phyloP scores from a whole-genome alignment of 805 yeast genomes.

The Barnettozyma sucrosica region DNA sequence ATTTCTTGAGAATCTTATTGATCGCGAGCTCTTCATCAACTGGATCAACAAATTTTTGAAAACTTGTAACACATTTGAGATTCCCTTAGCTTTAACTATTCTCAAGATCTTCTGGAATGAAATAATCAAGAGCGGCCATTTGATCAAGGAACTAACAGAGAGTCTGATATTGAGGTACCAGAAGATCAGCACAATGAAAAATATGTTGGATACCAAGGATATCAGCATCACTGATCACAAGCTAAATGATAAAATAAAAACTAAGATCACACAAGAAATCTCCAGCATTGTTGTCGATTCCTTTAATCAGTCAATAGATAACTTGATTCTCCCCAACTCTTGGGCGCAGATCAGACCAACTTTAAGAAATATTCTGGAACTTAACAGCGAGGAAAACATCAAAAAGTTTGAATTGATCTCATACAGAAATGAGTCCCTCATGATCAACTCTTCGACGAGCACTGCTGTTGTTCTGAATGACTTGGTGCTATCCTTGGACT shows the following conservation, averaged over 20 bases:
- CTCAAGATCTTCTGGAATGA: constrained; percentile 70
- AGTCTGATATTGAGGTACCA: constrained; percentile 45
- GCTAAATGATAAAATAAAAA: constrained; percentile 29
- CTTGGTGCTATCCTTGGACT: constrained; percentile 34
- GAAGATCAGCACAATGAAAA: constrained; percentile 29
- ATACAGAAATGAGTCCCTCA: constrained; percentile 66
- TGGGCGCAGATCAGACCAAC: constrained; percentile 52
- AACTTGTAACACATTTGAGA: constrained; percentile 32
- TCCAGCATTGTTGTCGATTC: constrained; percentile 26
- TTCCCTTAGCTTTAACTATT: constrained; percentile 47
- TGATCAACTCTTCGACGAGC: constrained; percentile 37
- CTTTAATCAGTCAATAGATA: constrained; percentile 37
- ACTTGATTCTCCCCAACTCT: constrained; percentile 56
- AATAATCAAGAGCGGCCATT: constrained; percentile 45
- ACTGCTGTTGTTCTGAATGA: constrained; percentile 19
- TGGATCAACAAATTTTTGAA: constrained; percentile 56
- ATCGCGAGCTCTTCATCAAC: constrained; percentile 51
- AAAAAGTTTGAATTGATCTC: constrained; percentile 56
- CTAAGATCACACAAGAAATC: constrained; percentile 24
- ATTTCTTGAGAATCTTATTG: constrained; percentile 63
- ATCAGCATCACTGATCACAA: constrained; percentile 31
- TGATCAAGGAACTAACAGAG: constrained; percentile 63
- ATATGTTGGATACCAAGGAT: constrained; percentile 31
- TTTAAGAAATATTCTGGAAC: constrained; percentile 37
- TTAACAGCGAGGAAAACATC: constrained; percentile 26